Base-by-base conservation (phyloP, 2,329 filamentous ascomycete genomes). In the Claviceps digitariae region DNA sequence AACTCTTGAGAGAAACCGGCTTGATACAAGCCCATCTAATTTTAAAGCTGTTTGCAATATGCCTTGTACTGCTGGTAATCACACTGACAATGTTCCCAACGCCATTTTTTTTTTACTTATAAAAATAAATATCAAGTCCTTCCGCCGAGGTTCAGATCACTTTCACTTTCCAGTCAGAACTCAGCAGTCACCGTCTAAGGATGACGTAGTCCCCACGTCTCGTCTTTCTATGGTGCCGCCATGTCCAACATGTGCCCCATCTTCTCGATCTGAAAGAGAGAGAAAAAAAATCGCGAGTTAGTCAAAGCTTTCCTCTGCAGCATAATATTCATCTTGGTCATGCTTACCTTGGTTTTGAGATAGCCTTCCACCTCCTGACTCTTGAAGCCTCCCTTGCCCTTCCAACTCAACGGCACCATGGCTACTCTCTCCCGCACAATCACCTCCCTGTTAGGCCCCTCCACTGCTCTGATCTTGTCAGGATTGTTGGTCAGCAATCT, bases 341-440 rank as follows among this genome's bases (percentile, higher is more conserved):
- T 21, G n/a, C 80, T 66, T 64, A 91, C 89, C 83, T 98, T 98
- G 2, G 93, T 96, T 67, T 86, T 87, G 57, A 98, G 72, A 73
- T 98, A 98, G 7, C 87, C 90, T 62, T 95, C 89, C 48, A 97
- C 87, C 70, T 98, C 93, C 52, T 83, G 79, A 63, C 91, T 91
- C 56, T 82, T 80, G 57, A 97, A 88, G 0, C 93, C 93, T 43
- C 84, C 84, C 60, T 83, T 81, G 1, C 87, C 88, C 64, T 87
- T 87, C 93, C 93, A 98, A 10, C 89, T 90, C 56, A 97, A 67
- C 3, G 93, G 93, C 54, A 98, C 84, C 93, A 98, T 98, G 1
- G 90, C 84, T 13, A 98, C 90, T 47, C 93, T 74, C 69, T 97
- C 91, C 59, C 79, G 87, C 2, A 98, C 93, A 9, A 86, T 77